Conservation (phyloP, 306 rosid species). For the Vigna mungo region DNA sequence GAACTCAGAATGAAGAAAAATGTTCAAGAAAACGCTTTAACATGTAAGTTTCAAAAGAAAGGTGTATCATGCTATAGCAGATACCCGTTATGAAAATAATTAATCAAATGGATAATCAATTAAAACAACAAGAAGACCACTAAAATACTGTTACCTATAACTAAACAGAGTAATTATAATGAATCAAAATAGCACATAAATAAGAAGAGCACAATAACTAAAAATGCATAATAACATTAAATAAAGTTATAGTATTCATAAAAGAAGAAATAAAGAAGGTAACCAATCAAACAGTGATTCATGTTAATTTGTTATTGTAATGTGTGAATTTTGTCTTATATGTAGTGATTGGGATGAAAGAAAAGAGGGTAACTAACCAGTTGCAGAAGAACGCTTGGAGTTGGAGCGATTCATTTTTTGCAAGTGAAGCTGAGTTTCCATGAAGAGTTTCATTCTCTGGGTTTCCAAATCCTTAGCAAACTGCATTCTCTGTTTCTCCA, state of each 20-base stretch:
- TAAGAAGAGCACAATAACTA: background rate
- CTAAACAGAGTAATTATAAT: constrained; percentile 5
- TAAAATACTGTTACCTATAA: constrained; percentile 9
- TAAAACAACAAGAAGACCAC: background rate
- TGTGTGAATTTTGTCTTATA: background rate
- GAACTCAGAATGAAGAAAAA: constrained; percentile 4
- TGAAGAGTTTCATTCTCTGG: constrained; percentile 65
- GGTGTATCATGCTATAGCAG: constrained; percentile 7
- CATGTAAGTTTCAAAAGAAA: background rate
- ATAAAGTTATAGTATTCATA: background rate
- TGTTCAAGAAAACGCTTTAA: background rate
- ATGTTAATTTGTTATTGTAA: background rate
- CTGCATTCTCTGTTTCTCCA: constrained; percentile 80
- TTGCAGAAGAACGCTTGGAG: constrained; percentile 53
- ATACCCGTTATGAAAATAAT: background rate
- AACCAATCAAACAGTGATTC: background rate
- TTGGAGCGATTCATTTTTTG: constrained; percentile 61
- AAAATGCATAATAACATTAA: constrained; percentile 5
- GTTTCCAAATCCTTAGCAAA: constrained; percentile 75
- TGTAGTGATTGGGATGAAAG: background rate
- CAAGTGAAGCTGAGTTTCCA: constrained; percentile 69
- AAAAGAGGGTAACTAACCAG: constrained; percentile 45
- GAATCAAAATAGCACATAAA: background rate
- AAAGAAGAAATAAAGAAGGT: background rate
- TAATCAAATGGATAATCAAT: constrained; percentile 5